Base-by-base conservation (phyloP, 345 rosid species). In the Euphorbia lathyris region DNA sequence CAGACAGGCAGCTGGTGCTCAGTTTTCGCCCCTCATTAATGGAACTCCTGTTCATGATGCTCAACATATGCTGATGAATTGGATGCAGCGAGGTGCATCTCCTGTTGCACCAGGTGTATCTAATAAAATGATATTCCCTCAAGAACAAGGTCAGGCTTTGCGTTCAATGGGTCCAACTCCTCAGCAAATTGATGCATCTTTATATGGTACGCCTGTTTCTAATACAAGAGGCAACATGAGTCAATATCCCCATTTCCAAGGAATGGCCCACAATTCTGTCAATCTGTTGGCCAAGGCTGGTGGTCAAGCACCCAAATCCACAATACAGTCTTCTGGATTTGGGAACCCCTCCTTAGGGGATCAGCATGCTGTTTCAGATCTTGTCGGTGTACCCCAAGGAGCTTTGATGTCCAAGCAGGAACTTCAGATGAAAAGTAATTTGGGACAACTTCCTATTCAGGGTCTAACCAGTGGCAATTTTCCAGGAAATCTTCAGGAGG, bases 31-130 rank as follows among this genome's bases (percentile, higher is more conserved):
- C 63, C 73, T 83, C 7, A 80, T 80, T 56, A 82, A 84, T 77
- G 91, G 87, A 73, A 81, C 78, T 17, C 89, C 90, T 70, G 68
- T 87, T 25, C 81, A 78, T 30, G 92, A 86, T 59, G 58, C 82
- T 16, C 70, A 92, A 65, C 82, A 70, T 83, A 81, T 47, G 56
- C 38, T 43, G 20, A 43, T 34, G 68, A 64, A 45, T 82, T 82
- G 81, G 89, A 71, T 71, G 43, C 92, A 83, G 73, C 77, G 71
- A 19, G 79, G 72, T 71, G 74, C 78, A 34, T 69, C 88, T 56
- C 73, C 89, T 13, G 70, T 71, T 67, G 42, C 68, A 58, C 87
- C 83, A 76, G 90, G 89, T 78, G 63, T 61, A 12, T 58, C 82
- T 23, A 82, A 77, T 40, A 79, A 77, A 74, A 58, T 65, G 26